These are phyloP conservation scores for Smittium mucronatum DNA, from an alignment of 371 early-diverging fungal species.

Conservation along the genomic window DNA sequence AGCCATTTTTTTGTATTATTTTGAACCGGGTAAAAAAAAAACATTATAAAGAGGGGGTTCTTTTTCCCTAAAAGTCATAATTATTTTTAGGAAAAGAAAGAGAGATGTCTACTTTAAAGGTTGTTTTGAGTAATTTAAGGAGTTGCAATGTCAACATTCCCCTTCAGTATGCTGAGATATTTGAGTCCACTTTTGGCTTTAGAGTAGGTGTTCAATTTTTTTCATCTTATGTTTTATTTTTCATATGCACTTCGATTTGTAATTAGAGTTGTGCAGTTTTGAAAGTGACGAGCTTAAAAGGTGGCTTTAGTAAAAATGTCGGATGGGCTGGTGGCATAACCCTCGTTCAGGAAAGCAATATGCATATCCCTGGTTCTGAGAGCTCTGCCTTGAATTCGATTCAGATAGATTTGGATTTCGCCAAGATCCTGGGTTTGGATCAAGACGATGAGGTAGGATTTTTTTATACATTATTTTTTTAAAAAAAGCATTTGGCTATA, in stretches of 20 bases:
- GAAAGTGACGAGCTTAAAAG: not conserved
- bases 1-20: no score
- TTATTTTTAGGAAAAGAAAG: no score
- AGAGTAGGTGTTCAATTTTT: conserved; percentile 5
- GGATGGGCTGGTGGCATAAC: conserved; percentile 29
- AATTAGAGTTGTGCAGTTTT: conserved; percentile 7
- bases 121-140: no score
- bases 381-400: conserved; percentile 15
- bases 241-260: no score
- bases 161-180: not conserved
- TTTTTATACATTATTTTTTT: no score
- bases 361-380: conserved; percentile 14
- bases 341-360: conserved; percentile 11
- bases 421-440: conserved; percentile 18
- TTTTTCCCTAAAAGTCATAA: no score
- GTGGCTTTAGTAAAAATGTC: conserved; percentile 15
- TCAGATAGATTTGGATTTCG: conserved; percentile 27
- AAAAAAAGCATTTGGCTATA: no score
- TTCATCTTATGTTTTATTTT: not conserved
- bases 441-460: conserved; percentile 15
- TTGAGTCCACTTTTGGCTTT: not conserved
- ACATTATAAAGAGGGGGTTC: no score
- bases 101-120: no score
- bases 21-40: no score
- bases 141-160: conserved; percentile 8